Conservation (phyloP, 768 basidiomycete genomes). For the Pholiota molesta region DNA sequence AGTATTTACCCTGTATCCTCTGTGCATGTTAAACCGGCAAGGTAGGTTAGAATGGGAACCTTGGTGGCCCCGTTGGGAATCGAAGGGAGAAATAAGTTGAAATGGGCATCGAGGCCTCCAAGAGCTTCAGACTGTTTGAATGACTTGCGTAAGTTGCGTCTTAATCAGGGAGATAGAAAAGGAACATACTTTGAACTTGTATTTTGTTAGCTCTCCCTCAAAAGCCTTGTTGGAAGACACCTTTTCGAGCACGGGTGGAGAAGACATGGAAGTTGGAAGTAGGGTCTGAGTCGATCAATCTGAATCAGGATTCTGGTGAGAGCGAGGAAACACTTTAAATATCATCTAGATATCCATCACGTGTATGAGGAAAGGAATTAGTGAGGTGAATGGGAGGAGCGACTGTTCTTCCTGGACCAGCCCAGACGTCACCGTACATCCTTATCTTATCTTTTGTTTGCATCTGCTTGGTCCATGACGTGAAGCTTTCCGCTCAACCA, state of each 20-base stretch:
- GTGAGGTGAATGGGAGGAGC: not conserved
- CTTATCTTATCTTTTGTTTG: slow-evolving; percentile 15
- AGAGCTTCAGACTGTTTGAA: slow-evolving; percentile 64
- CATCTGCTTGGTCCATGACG: not conserved
- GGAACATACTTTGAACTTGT: slow-evolving; percentile 70
- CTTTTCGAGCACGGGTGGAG: slow-evolving; percentile 52
- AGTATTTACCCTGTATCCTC: slow-evolving; percentile 86
- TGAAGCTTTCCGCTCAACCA: too few relatives aligned
- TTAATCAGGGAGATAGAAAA: not conserved
- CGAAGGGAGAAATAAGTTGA: slow-evolving; percentile 89
- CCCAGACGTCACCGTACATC: not conserved
- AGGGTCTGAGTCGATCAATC: slow-evolving; percentile 3
- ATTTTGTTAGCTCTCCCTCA: slow-evolving; percentile 82
- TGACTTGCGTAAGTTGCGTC: slow-evolving; percentile 2
- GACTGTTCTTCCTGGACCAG: not conserved
- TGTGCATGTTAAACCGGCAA: slow-evolving; percentile 87
- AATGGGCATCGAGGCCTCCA: slow-evolving; percentile 70
- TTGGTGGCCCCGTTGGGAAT: slow-evolving; percentile 46
- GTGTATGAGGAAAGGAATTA: slow-evolving; percentile 12
- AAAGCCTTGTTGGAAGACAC: slow-evolving; percentile 80
- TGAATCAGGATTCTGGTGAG: slow-evolving; percentile 8
- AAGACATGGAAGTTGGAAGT: slow-evolving; percentile 5
- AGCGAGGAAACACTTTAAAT: slow-evolving; percentile 11
- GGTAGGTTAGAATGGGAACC: slow-evolving; percentile 76
- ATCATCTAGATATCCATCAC: slow-evolving; percentile 19